These are phyloP conservation scores for Phaeosphaeriaceae sp. DNA, from an alignment of 2,329 filamentous ascomycete genomes.

Conservation along the genomic window DNA sequence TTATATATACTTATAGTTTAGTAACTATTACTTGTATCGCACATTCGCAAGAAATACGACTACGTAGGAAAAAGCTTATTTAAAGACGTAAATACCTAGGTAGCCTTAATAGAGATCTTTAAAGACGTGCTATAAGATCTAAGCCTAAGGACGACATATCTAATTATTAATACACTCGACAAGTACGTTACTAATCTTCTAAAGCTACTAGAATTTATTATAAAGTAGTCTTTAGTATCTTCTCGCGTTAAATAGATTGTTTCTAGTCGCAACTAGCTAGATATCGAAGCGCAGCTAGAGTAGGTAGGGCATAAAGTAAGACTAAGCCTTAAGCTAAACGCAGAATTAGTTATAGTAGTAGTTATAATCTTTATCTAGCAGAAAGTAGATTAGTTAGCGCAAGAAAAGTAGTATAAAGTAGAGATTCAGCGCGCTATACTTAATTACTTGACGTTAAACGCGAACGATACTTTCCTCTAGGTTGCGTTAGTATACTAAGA, in stretches of 20 bases:
- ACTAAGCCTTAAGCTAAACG: conserved; percentile 34
- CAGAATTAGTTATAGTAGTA: conserved; percentile 38
- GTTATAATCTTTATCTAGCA: conserved; percentile 48
- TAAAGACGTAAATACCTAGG: no score
- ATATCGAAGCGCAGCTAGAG: conserved; percentile 42
- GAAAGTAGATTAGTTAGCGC: conserved; percentile 40
- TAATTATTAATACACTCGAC: conserved; percentile 18
- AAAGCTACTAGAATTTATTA: background rate
- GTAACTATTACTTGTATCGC: no score
- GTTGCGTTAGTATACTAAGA: conserved; percentile 2
- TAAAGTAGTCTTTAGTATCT: conserved; percentile 7
- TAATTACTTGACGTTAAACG: no score
- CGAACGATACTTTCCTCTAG: no score
- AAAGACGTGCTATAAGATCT: conserved; percentile 52
- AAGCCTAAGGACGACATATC: conserved; percentile 6
- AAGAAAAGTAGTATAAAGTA: conserved; percentile 46
- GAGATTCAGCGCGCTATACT: background rate
- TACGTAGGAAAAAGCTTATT: no score
- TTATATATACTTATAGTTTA: no score
- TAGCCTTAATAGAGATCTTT: no score
- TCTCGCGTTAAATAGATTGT: conserved; percentile 2
- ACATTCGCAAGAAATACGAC: no score
- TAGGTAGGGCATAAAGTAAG: background rate
- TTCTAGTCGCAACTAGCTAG: conserved; percentile 17
- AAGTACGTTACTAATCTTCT: conserved; percentile 8